These are phyloP conservation scores for Nakazawaea wickerhamii DNA, from an alignment of 805 yeast genomes.

Conservation along the genomic window DNA sequence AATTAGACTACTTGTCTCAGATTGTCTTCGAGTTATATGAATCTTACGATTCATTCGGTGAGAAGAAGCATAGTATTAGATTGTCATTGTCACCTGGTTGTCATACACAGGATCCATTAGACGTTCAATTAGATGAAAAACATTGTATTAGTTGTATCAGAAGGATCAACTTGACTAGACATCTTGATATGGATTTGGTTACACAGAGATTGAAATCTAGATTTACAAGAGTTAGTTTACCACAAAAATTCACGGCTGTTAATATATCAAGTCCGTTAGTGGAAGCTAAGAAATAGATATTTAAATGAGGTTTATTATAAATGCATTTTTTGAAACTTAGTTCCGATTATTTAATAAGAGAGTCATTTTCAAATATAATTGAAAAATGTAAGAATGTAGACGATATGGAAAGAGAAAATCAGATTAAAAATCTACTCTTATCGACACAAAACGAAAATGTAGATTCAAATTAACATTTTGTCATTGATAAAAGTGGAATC, in stretches of 20 bases:
- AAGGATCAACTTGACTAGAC: constrained; percentile 82
- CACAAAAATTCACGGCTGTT: constrained; percentile 87
- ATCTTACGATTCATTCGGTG: constrained; percentile 59
- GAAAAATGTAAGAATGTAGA: constrained; percentile 3
- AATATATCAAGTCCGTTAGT: constrained; percentile 66
- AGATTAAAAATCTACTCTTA: not conserved
- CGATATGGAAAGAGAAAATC: constrained; percentile 1
- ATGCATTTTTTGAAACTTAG: not conserved
- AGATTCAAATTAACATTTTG: not conserved
- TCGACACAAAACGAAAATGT: not conserved
- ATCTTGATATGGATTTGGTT: constrained; percentile 86
- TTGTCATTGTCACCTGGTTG: constrained; percentile 96
- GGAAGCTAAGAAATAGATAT: constrained; percentile 16
- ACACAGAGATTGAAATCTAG: constrained; percentile 74
- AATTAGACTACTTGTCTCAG: constrained; percentile 90
- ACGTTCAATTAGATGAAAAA: constrained; percentile 91
- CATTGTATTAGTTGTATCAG: constrained; percentile 97
- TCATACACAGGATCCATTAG: constrained; percentile 96
- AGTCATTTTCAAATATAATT: not conserved
- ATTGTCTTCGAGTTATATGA: constrained; percentile 92
- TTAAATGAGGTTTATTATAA: not conserved
- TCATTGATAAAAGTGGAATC: constrained; percentile 3
- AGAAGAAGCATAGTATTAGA: constrained; percentile 83
- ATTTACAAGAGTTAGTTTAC: constrained; percentile 82
- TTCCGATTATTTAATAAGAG: too few species aligned